Percentiles rank a stretch among this genome's conserved stretches.
These are phyloP conservation scores for Agaricus blazei DNA, from an alignment of 768 basidiomycete genomes.

Conservation along the genomic window DNA sequence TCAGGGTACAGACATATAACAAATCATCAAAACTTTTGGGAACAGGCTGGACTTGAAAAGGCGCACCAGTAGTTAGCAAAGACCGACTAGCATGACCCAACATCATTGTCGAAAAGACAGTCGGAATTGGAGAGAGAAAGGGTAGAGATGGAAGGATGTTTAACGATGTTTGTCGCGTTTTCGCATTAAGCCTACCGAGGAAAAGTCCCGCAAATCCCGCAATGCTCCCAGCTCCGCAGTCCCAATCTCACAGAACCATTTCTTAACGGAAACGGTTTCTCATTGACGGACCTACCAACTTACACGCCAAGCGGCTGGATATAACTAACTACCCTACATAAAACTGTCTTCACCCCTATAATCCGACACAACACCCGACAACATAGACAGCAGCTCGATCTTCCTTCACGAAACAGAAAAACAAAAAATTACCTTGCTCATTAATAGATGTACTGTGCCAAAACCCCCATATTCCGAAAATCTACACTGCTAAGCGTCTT, in stretches of 20 bases:
- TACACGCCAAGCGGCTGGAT: not conserved
- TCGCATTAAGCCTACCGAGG: not conserved
- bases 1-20: slow-evolving; percentile 17
- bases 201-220: not conserved
- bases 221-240: too few species aligned
- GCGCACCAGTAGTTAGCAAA: slow-evolving; percentile 46
- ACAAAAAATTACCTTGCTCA: slow-evolving; percentile 11
- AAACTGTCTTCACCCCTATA: not conserved
- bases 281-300: not conserved
- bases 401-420: not conserved
- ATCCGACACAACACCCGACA: too few species aligned
- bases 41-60: not conserved
- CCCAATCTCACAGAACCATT: too few species aligned
- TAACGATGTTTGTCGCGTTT: slow-evolving; percentile 3
- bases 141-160: slow-evolving; percentile 1
- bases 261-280: not conserved
- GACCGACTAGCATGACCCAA: slow-evolving; percentile 59
- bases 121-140: slow-evolving; percentile 1
- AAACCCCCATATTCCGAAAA: slow-evolving; percentile 17
- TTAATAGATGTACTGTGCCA: slow-evolving; percentile 2
- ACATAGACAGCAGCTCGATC: too few species aligned
- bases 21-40: not conserved
- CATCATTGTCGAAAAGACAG: slow-evolving; percentile 33
- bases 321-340: slow-evolving; percentile 1
- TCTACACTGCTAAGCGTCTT: slow-evolving; percentile 37